Evolutionary conservation across 441 rosid species (phyloP).

Genomic region (Croton setiger): DNA sequence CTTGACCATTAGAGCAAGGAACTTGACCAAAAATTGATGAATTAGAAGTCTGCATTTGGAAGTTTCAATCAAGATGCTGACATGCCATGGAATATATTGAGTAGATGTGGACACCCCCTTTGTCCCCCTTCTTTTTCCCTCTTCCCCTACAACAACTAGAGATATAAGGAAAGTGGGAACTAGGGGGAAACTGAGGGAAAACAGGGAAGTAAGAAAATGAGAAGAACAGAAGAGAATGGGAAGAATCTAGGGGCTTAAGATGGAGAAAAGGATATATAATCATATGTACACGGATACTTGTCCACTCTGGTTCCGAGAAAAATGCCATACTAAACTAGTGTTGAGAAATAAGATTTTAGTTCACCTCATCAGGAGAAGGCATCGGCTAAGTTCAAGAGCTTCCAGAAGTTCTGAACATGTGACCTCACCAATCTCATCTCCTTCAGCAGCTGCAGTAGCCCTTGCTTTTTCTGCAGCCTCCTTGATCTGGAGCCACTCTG

Average conservation of each 20-base stretch:
- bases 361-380: constrained; percentile 97
- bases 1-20: constrained; percentile 7
- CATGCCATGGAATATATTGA: no score
- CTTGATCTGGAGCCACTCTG: constrained; percentile 92
- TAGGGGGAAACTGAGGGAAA: neutral
- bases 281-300: neutral
- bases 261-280: neutral
- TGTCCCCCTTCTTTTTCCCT: no score
- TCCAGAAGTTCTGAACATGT: constrained; percentile 96
- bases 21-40: neutral
- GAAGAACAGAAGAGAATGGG: neutral
- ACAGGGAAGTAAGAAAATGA: neutral
- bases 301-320: neutral
- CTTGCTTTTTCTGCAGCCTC: constrained; percentile 96
- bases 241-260: neutral
- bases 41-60: no score
- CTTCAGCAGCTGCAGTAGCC: constrained; percentile 62
- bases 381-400: constrained; percentile 98
- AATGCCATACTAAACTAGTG: neutral
- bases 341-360: constrained; percentile 13
- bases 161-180: no score
- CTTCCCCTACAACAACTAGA: no score
- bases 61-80: no score
- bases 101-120: no score
- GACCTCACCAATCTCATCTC: constrained; percentile 88